Percentiles rank a stretch among this genome's conserved stretches.
Conservation (phyloP, 805 yeast species). For the Kodamaea laetipori region DNA sequence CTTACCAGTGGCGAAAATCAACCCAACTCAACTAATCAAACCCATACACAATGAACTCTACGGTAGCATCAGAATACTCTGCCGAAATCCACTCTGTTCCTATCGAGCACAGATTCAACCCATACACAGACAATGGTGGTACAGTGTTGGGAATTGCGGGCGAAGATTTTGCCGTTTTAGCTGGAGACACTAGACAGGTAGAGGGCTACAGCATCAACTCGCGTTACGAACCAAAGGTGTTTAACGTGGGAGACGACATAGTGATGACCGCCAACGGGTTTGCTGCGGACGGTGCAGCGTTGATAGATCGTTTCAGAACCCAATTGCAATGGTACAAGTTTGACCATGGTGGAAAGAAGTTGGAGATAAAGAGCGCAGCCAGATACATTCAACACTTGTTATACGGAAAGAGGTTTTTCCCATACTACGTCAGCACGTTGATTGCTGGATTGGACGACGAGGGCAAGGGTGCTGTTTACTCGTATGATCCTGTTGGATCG, state of each 20-base stretch:
- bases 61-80: constrained; percentile 69
- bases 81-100: constrained; percentile 53
- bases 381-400: constrained; percentile 86
- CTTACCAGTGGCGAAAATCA: constrained; percentile 12
- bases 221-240: constrained; percentile 87
- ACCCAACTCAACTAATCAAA: not conserved
- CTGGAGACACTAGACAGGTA: constrained; percentile 98
- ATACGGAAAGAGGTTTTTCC: constrained; percentile 93
- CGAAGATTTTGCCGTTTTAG: constrained; percentile 92
- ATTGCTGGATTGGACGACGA: constrained; percentile 90
- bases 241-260: constrained; percentile 84
- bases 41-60: constrained; percentile 29
- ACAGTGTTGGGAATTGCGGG: constrained; percentile 98
- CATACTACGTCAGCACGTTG: constrained; percentile 93
- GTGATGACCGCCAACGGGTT: constrained; percentile 93
- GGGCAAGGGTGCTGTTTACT: constrained; percentile 93
- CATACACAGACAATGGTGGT: constrained; percentile 95
- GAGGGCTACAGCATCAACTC: constrained; percentile 93
- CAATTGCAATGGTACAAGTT: constrained; percentile 91
- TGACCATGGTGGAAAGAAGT: constrained; percentile 68
- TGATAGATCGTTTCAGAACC: constrained; percentile 70
- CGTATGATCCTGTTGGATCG: constrained; percentile 97
- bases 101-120: constrained; percentile 90
- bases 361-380: constrained; percentile 76
- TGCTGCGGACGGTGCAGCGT: constrained; percentile 90